Evolutionary conservation across 2,329 filamentous ascomycete species (phyloP), one percentile per base, ranked within the genome.

Genomic region (Venturia effusa): DNA sequence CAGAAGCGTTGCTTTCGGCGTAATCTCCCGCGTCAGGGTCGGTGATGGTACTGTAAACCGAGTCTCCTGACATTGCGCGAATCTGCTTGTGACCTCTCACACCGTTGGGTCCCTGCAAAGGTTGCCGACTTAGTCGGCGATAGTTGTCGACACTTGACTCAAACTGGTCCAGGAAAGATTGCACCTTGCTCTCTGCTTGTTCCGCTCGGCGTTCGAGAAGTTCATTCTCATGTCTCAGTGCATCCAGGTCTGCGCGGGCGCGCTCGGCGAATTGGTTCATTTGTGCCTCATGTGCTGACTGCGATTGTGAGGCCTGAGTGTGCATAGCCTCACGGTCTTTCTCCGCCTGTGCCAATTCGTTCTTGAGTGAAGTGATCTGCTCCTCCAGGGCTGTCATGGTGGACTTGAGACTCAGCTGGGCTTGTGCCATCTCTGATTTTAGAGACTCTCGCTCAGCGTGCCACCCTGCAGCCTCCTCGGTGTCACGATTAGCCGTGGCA

Each of bases 131-230:
- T 69, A 85, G 91, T 48, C 94, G 89, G 64, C 94, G 89, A 75
- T 97, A 97, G 73, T 90, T 96, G 76, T 94, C 92, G 19, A 99
- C 94, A 4, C 91, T 96, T 48, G 87, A 86, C 75, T 96, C 93
- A 43, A 99, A 92, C 72, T 97, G 93, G 74, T 97, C 92, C 15
- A 99, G 85, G 61, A 99, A 85, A 71, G 96, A 84, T 39, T 90
- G 90, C 27, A 99, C 94, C 71, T 96, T 96, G 68, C 90, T 87
- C 77, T 99, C 94, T 0, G 94, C 94, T 73, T 97, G 93, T 61
- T 85, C 81, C 6, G 92, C 93, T 54, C 93, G 89, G 69, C 86
- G 85, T 74, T 97, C 92, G 3, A 99, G 84, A 41, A 88, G 78
- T 0, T 79, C 76, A 70, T 97, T 96, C 75, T 97, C 92, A 63